Percentiles rank a stretch among this genome's conserved stretches.
These are phyloP conservation scores for Cornus florida DNA, from an alignment of 148 eudicot species.

Conservation along the genomic window DNA sequence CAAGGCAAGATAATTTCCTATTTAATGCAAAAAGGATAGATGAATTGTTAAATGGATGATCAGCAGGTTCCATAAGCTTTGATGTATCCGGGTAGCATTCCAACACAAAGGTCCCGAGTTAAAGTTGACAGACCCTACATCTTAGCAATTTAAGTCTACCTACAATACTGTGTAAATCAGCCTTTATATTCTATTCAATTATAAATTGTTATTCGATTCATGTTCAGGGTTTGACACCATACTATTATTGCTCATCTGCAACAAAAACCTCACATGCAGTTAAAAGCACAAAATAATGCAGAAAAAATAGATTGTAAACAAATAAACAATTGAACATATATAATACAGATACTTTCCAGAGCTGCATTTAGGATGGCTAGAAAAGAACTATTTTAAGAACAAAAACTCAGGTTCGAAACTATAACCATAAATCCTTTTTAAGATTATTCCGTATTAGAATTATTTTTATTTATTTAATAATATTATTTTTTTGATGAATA, in stretches of 20 bases:
- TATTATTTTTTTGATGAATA: no score
- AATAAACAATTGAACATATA: neutral
- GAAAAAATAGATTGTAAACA: no score
- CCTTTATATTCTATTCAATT: neutral
- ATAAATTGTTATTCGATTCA: neutral
- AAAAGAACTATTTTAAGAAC: no score
- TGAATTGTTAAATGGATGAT: neutral
- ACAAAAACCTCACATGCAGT: no score
- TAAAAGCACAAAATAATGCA: neutral
- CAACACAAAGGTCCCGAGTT: neutral
- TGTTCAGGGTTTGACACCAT: no score
- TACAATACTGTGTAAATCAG: neutral
- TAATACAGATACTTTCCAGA: no score
- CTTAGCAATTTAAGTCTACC: neutral
- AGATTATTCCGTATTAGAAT: no score
- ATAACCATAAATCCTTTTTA: no score
- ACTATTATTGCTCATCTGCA: no score
- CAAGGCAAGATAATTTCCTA: neutral
- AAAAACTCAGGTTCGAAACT: no score
- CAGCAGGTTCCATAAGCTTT: neutral
- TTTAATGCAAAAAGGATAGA: neutral
- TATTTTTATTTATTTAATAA: no score
- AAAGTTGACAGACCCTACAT: neutral
- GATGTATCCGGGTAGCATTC: neutral
- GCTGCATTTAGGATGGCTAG: no score